phyloP scores from a whole-genome alignment of 2,329 filamentous ascomycete genomes.

The Whalleya microplaca region DNA sequence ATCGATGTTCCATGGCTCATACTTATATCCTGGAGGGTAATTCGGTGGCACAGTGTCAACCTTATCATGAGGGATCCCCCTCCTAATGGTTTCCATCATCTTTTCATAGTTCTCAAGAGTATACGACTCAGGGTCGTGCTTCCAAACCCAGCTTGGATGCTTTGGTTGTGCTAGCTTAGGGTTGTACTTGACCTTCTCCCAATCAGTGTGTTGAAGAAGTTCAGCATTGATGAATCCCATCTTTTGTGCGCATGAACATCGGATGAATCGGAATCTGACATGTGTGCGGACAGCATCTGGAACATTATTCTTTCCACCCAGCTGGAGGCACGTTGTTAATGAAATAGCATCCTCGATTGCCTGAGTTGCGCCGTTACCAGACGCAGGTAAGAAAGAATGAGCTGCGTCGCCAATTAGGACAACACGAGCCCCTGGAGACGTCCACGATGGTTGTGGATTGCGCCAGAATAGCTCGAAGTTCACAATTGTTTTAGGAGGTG shows the following conservation, averaged over 20 bases:
- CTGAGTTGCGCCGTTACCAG: conserved; percentile 47
- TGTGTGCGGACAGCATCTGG: conserved; percentile 40
- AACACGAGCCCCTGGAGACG: conserved; percentile 39
- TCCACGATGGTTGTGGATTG: conserved; percentile 44
- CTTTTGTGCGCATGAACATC: conserved; percentile 43
- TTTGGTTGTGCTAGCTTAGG: conserved; percentile 41
- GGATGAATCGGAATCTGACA: conserved; percentile 42
- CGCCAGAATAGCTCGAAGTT: conserved; percentile 48
- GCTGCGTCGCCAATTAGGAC: conserved; percentile 46
- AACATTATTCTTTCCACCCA: conserved; percentile 38
- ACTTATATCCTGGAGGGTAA: conserved; percentile 41
- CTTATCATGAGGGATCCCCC: conserved; percentile 35
- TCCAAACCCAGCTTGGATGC: conserved; percentile 42
- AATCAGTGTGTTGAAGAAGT: conserved; percentile 42
- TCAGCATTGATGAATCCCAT: conserved; percentile 43
- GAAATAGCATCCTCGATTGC: conserved; percentile 47
- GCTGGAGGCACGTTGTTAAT: conserved; percentile 42
- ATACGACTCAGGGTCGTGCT: conserved; percentile 43
- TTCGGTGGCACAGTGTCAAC: conserved; percentile 39
- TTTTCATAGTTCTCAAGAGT: conserved; percentile 41
- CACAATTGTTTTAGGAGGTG: conserved; percentile 38
- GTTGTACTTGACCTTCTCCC: conserved; percentile 37
- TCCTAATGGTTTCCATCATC: conserved; percentile 37
- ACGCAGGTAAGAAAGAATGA: conserved; percentile 46
- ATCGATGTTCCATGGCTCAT: conserved; percentile 47